Evolutionary conservation across 116 monocot species (phyloP), one percentile per base, ranked within the genome.

Genomic region (Phalaenopsis hybrid): DNA sequence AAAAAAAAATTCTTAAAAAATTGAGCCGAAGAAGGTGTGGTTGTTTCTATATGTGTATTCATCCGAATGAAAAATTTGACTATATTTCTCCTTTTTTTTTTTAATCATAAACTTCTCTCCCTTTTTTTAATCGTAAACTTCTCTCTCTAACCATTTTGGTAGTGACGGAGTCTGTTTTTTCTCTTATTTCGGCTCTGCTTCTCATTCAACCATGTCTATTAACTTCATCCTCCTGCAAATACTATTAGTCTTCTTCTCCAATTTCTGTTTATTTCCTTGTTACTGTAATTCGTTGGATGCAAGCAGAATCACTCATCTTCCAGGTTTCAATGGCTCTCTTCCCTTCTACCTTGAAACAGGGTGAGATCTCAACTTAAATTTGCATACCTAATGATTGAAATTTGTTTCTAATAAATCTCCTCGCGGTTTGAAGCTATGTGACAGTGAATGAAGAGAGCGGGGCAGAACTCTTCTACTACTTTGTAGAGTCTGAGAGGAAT

Each of bases 401-500:
- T 81, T 12, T 48, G 48, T 51, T 51, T 0, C 52, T 51, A 12
- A 41, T 41, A 3, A 41, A 51, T 10, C 45, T 65, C n/a, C 25
- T 23, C 6, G 5, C 6, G 3, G 65, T 65, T 20, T 13, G 55
- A 55, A 55, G 58, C 11, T 82, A 82, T 18, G 82, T 82, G 25
- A 48, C 8, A 2, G 81, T 87, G 44, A 79, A 86, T 33, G 78
- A 81, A 49, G 67, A 44, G 76, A 83, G 41, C 13, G 84, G 77
- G 6, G 83, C 41, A 17, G 77, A 83, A 41, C 80, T 84, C 6
- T 87, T 83, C 77, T 87, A 87, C 80, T 87, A 87, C 70, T 87
- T 87, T 21, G 57, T 87, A 2, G 50, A 77, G 23, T 87, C 87
- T 3, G 84, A 87, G 11, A 75, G 84, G 81, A 84, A 81, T 28